Conservation (phyloP, 805 yeast species). For the Pichia paraexigua region DNA sequence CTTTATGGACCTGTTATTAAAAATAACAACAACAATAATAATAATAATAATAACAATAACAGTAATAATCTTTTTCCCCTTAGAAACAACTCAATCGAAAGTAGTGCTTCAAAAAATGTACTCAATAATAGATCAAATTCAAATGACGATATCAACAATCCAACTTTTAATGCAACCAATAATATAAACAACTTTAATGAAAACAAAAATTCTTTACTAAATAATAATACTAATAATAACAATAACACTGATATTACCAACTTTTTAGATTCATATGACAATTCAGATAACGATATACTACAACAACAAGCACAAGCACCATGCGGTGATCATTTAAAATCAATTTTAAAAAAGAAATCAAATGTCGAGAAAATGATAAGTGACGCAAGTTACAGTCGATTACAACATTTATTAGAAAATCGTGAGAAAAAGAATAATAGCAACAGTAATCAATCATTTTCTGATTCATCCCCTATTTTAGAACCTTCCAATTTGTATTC, state of each 20-base stretch:
- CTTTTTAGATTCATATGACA: not conserved
- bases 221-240: slow-evolving; percentile 1
- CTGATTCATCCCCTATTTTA: slow-evolving; percentile 22
- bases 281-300: not conserved
- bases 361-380: slow-evolving; percentile 73
- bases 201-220: not conserved
- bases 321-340: slow-evolving; percentile 45
- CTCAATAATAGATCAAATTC: not conserved
- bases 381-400: slow-evolving; percentile 35
- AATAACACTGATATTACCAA: slow-evolving; percentile 6
- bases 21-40: slow-evolving; percentile 1
- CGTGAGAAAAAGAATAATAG: slow-evolving; percentile 18
- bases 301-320: not conserved
- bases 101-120: not conserved
- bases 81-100: not conserved
- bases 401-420: slow-evolving; percentile 26
- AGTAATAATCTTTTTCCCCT: not conserved
- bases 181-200: not conserved
- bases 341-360: slow-evolving; percentile 81
- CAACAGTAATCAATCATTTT: slow-evolving; percentile 11
- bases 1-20: slow-evolving; percentile 73
- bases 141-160: not conserved
- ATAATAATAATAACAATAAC: not conserved
- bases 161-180: not conserved
- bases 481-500: slow-evolving; percentile 16